Evolutionary conservation across 768 basidiomycete species (phyloP).

Genomic region (Brasilioporus rufonigricans): DNA sequence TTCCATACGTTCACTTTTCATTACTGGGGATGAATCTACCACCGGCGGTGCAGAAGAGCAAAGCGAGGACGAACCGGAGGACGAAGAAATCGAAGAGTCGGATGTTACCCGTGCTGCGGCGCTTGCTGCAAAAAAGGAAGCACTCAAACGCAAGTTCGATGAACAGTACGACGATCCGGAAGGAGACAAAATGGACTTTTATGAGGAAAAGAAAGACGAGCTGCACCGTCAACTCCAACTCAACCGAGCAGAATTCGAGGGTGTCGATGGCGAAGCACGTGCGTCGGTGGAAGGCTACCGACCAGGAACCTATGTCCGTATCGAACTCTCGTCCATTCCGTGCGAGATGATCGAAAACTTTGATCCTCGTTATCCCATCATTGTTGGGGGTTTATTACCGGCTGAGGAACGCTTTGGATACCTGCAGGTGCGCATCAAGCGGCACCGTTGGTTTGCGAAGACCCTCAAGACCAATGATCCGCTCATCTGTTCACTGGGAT

Average conservation of each 20-base stretch:
- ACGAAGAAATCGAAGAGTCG: constrained; percentile 27
- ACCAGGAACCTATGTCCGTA: constrained; percentile 89
- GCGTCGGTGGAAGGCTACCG: constrained; percentile 86
- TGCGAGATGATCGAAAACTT: constrained; percentile 93
- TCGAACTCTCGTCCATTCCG: constrained; percentile 83
- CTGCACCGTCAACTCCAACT: constrained; percentile 80
- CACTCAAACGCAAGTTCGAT: constrained; percentile 92
- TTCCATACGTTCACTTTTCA: constrained; percentile 84
- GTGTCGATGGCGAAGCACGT: constrained; percentile 71
- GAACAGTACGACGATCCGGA: constrained; percentile 94
- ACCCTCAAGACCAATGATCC: constrained; percentile 98
- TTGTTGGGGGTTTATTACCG: constrained; percentile 87
- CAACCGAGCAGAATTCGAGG: constrained; percentile 84
- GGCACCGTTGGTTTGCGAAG: constrained; percentile 89
- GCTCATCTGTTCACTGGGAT: constrained; percentile 93
- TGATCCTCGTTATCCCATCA: constrained; percentile 85
- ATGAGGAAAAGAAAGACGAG: constrained; percentile 88
- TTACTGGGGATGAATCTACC: constrained; percentile 60
- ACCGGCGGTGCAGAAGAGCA: constrained; percentile 39
- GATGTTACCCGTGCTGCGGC: constrained; percentile 45
- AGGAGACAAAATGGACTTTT: constrained; percentile 78
- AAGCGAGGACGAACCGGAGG: constrained; percentile 43
- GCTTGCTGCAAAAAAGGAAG: constrained; percentile 85
- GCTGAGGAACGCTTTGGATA: constrained; percentile 92
- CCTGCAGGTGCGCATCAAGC: constrained; percentile 92